Conservation (phyloP, 106 monocot species). For the Dioscorea alata region DNA sequence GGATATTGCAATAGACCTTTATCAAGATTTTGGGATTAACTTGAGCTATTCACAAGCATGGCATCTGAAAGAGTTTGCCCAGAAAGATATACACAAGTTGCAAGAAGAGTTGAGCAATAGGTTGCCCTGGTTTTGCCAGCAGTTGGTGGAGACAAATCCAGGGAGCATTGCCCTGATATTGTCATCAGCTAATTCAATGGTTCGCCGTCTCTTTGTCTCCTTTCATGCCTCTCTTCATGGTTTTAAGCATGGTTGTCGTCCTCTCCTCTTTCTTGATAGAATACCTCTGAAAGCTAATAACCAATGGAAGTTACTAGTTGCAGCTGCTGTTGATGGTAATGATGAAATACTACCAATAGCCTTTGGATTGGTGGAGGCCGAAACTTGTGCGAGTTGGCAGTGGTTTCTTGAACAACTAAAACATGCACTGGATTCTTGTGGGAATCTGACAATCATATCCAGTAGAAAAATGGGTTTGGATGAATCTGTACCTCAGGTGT, state of each 20-base stretch:
- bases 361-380: slow-evolving; percentile 4
- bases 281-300: slow-evolving; percentile 6
- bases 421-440: background rate
- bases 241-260: slow-evolving; percentile 12
- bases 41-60: background rate
- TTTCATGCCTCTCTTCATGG: slow-evolving; percentile 9
- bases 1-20: background rate
- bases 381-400: background rate
- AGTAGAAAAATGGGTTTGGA: background rate
- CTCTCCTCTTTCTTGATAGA: slow-evolving; percentile 9
- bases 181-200: background rate
- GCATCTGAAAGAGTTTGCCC: background rate
- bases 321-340: slow-evolving; percentile 4
- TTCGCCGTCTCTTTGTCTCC: slow-evolving; percentile 2
- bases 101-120: background rate
- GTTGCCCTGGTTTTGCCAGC: background rate
- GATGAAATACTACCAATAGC: slow-evolving; percentile 6
- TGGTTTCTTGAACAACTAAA: background rate
- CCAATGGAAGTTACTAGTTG: slow-evolving; percentile 11
- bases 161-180: background rate
- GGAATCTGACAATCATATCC: background rate
- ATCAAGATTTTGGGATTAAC: background rate
- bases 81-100: background rate
- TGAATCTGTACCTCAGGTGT: background rate
- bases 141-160: background rate